Percentiles rank a stretch among this genome's conserved stretches.
Conservation (phyloP, 345 rosid genomes). For the Diplotaxis tenuifolia region DNA sequence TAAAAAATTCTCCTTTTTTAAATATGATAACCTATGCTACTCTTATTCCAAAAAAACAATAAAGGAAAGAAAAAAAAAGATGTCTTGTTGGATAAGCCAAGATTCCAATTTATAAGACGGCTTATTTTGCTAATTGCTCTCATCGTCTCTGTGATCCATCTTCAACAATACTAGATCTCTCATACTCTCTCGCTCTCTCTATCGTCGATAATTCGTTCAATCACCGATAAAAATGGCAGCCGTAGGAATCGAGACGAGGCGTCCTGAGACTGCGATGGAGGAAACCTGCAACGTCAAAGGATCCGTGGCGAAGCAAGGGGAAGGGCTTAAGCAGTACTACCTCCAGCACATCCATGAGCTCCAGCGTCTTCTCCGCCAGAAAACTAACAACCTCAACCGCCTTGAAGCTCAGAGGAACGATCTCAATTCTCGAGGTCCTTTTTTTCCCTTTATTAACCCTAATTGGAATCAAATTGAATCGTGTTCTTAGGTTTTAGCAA, state of each 20-base stretch:
- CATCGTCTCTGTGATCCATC: not conserved
- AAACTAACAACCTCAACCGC: slow-evolving; percentile 83
- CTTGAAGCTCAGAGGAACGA: slow-evolving; percentile 97
- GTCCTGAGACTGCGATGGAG: slow-evolving; percentile 37
- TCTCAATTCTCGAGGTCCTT: slow-evolving; percentile 81
- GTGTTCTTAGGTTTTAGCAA: not conserved
- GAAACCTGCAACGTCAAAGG: slow-evolving; percentile 49
- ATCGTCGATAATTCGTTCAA: not conserved
- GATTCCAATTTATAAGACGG: not conserved
- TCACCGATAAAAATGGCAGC: slow-evolving; percentile 41
- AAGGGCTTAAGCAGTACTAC: slow-evolving; percentile 87
- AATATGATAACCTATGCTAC: not conserved
- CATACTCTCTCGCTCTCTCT: slow-evolving; percentile 8
- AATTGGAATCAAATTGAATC: not conserved
- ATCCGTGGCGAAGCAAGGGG: slow-evolving; percentile 69
- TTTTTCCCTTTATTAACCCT: not conserved
- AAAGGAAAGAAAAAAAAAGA: not conserved
- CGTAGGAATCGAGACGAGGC: slow-evolving; percentile 42
- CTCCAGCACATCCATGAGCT: slow-evolving; percentile 84
- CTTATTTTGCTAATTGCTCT: not conserved
- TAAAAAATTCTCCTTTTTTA: too few species aligned
- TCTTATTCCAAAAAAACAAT: not conserved
- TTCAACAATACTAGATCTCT: not conserved
- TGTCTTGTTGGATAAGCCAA: slow-evolving; percentile 13
- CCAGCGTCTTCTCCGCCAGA: slow-evolving; percentile 77